These are phyloP conservation scores for Coemansia erecta DNA, from an alignment of 192 early-diverging fungal species.

Conservation along the genomic window DNA sequence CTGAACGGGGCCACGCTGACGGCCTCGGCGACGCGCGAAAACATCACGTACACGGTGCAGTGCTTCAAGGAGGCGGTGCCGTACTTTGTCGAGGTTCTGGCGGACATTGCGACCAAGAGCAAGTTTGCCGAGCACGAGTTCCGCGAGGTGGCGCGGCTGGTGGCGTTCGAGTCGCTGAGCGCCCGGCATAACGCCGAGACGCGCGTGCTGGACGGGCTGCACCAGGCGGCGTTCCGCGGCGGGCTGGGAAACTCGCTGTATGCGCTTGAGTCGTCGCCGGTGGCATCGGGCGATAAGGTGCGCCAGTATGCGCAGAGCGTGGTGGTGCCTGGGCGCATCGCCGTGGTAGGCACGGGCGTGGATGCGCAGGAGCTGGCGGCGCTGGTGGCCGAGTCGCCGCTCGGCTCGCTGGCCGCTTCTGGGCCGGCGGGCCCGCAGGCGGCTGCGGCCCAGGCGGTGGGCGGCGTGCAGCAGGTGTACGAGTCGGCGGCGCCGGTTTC, in stretches of 20 bases:
- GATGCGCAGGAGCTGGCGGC: slow-evolving; percentile 66
- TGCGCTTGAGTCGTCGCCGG: slow-evolving; percentile 64
- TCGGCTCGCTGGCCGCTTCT: slow-evolving; percentile 43
- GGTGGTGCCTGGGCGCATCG: slow-evolving; percentile 72
- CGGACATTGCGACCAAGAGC: slow-evolving; percentile 73
- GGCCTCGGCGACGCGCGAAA: slow-evolving; percentile 79
- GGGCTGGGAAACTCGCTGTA: slow-evolving; percentile 96
- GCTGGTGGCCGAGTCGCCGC: slow-evolving; percentile 61
- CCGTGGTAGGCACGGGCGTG: slow-evolving; percentile 84
- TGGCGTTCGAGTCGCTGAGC: slow-evolving; percentile 64
- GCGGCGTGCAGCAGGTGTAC: slow-evolving; percentile 79
- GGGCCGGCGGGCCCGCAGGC: slow-evolving; percentile 20
- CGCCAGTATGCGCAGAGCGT: slow-evolving; percentile 66
- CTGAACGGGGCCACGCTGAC: slow-evolving; percentile 83
- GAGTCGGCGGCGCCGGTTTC: slow-evolving; percentile 55
- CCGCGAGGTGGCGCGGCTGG: slow-evolving; percentile 60
- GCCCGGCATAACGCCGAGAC: slow-evolving; percentile 65
- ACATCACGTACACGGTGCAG: slow-evolving; percentile 80
- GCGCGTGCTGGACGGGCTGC: slow-evolving; percentile 72
- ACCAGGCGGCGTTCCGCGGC: slow-evolving; percentile 87
- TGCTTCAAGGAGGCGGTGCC: slow-evolving; percentile 86
- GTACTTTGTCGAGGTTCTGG: slow-evolving; percentile 81
- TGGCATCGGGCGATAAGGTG: slow-evolving; percentile 65
- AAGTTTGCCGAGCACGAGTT: slow-evolving; percentile 88
- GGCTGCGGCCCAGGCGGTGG: slow-evolving; percentile 68